Conservation (phyloP, 768 basidiomycete species). For the Leucogyrophana mollusca region DNA sequence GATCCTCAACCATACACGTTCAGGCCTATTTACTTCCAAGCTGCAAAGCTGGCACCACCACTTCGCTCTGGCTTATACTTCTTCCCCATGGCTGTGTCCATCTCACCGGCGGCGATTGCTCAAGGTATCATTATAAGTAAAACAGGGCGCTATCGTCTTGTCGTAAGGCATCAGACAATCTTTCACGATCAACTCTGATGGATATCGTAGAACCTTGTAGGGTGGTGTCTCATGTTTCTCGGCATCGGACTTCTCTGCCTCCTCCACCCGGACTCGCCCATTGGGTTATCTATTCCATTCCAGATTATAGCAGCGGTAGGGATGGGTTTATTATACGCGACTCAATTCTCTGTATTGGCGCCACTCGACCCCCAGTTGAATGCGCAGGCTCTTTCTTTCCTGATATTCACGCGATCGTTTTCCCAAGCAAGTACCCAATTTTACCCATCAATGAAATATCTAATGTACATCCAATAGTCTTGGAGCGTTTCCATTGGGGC, state of each 20-base stretch:
- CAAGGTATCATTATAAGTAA: constrained; percentile 28
- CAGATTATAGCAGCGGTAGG: too few species aligned
- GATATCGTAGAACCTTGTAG: constrained; percentile 25
- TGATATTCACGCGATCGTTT: constrained; percentile 36
- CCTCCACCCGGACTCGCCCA: constrained; percentile 21
- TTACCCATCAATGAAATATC: not conserved
- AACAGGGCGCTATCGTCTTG: constrained; percentile 28
- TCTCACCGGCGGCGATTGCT: constrained; percentile 28
- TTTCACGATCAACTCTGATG: too few species aligned
- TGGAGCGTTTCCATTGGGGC: constrained; percentile 54
- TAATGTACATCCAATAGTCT: constrained; percentile 26
- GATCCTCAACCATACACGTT: too few species aligned
- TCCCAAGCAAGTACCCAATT: constrained; percentile 24
- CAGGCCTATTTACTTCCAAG: constrained; percentile 42
- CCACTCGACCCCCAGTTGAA: constrained; percentile 25
- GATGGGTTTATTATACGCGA: too few species aligned
- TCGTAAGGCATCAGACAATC: too few species aligned
- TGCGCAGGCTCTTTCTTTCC: constrained; percentile 45
- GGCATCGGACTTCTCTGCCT: constrained; percentile 36
- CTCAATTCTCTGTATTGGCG: too few species aligned
- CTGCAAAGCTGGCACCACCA: constrained; percentile 33
- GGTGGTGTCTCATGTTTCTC: constrained; percentile 30
- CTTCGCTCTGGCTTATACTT: constrained; percentile 27
- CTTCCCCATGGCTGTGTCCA: constrained; percentile 17
- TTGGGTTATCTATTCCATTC: constrained; percentile 18